Evolutionary conservation across 2,329 filamentous ascomycete genomes (phyloP).

Genomic region (Aspergillus eucalypticola): DNA sequence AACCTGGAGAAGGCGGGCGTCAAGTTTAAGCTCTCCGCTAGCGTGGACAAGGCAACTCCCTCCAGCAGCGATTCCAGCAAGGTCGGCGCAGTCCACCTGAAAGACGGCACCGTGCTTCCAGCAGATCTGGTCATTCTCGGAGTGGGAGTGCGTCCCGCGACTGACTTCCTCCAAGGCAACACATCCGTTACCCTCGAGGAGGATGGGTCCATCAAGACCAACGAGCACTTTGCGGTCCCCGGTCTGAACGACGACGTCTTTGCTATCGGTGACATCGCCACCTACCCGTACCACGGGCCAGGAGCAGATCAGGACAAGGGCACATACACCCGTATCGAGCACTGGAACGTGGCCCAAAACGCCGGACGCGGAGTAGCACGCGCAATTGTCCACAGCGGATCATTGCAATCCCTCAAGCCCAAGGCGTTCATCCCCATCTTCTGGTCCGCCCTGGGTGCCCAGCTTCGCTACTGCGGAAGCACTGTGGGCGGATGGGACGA

Average conservation of each 20-base stretch:
- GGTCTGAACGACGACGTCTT: conserved; percentile 76
- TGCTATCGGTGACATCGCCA: conserved; percentile 92
- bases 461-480: conserved; percentile 92
- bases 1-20: conserved; percentile 81
- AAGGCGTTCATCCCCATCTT: conserved; percentile 89
- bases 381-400: conserved; percentile 65
- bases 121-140: conserved; percentile 91
- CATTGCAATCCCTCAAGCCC: conserved; percentile 50
- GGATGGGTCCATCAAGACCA: conserved; percentile 82
- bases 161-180: conserved; percentile 76
- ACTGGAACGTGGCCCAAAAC: conserved; percentile 98
- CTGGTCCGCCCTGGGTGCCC: conserved; percentile 89
- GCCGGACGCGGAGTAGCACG: conserved; percentile 76
- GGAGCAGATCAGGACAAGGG: conserved; percentile 65
- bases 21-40: conserved; percentile 80
- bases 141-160: conserved; percentile 83
- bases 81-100: conserved; percentile 78
- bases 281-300: conserved; percentile 90
- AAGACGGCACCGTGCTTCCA: conserved; percentile 79
- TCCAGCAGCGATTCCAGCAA: conserved; percentile 66
- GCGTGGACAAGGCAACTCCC: conserved; percentile 79
- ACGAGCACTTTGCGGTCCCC: conserved; percentile 75
- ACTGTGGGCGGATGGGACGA: conserved; percentile 82
- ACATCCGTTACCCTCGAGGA: conserved; percentile 68
- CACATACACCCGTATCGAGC: conserved; percentile 78